Percentiles rank a stretch among this genome's conserved stretches.
Evolutionary conservation across 352 stramenopile species (phyloP).

Genomic region (Phytopythium kandeliae): DNA sequence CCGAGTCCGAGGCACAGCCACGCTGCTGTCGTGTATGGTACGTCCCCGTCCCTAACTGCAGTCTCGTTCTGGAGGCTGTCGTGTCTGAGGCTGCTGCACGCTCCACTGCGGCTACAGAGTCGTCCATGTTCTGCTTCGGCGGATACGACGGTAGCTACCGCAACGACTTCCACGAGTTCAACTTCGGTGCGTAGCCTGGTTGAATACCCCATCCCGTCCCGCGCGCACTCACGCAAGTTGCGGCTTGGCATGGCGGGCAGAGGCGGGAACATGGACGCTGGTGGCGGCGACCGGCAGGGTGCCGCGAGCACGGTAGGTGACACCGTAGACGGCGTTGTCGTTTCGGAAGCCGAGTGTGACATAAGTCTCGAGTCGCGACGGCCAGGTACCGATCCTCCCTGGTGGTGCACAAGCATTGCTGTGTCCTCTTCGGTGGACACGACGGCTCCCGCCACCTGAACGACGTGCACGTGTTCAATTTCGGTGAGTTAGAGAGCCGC

Average conservation of each 20-base stretch:
- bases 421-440: conserved; percentile 95
- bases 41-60: not conserved
- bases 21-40: conserved; percentile 88
- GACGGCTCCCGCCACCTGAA: conserved; percentile 97
- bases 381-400: conserved; percentile 85
- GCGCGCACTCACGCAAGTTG: not conserved
- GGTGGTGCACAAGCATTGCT: conserved; percentile 91
- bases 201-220: not conserved
- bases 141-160: conserved; percentile 95
- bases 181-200: conserved; percentile 63
- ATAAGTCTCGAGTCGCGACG: not conserved
- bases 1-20: conserved; percentile 95
- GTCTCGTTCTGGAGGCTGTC: not conserved
- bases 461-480: conserved; percentile 97
- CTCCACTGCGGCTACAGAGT: conserved; percentile 23
- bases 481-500: conserved; percentile 44
- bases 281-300: conserved; percentile 72
- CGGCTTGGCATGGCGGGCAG: conserved; percentile 13
- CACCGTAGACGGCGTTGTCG: not conserved
- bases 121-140: conserved; percentile 89
- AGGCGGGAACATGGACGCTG: conserved; percentile 81
- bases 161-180: conserved; percentile 97
- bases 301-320: conserved; percentile 52
- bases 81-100: too few species aligned
- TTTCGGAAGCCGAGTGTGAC: conserved; percentile 3